Evolutionary conservation across 305 asterid genomes (phyloP).

Genomic region (Fraxinus paxiana): DNA sequence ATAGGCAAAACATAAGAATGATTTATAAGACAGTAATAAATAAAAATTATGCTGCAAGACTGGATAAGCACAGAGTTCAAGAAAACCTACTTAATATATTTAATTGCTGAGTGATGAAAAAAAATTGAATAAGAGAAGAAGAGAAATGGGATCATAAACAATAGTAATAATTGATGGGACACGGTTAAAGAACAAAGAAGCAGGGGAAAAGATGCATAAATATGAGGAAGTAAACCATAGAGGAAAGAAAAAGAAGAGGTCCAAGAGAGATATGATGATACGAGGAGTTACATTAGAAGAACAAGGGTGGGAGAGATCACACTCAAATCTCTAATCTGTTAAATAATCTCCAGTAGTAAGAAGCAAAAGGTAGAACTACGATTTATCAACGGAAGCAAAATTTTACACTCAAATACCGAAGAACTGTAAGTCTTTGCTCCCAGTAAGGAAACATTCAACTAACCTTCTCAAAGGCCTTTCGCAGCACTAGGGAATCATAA

Average conservation of each 20-base stretch:
- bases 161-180: background rate
- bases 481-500: constrained; percentile 69
- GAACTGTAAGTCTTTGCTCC: background rate
- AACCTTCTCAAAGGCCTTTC: constrained; percentile 95
- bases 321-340: background rate
- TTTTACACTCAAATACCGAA: constrained; percentile 13
- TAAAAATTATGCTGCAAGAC: background rate
- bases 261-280: background rate
- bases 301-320: background rate
- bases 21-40: background rate
- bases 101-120: background rate
- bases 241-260: background rate
- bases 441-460: constrained; percentile 27
- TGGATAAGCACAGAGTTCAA: background rate
- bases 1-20: background rate
- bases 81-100: background rate
- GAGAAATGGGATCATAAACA: background rate
- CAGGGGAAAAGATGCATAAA: background rate
- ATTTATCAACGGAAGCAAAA: constrained; percentile 7
- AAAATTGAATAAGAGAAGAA: background rate
- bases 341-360: background rate
- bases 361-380: background rate
- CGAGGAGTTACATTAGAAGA: background rate
- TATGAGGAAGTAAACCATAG: background rate
- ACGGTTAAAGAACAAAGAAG: background rate